Evolutionary conservation across 176 grass and related monocot species (phyloP).

Genomic region (Zoysia japonica): DNA sequence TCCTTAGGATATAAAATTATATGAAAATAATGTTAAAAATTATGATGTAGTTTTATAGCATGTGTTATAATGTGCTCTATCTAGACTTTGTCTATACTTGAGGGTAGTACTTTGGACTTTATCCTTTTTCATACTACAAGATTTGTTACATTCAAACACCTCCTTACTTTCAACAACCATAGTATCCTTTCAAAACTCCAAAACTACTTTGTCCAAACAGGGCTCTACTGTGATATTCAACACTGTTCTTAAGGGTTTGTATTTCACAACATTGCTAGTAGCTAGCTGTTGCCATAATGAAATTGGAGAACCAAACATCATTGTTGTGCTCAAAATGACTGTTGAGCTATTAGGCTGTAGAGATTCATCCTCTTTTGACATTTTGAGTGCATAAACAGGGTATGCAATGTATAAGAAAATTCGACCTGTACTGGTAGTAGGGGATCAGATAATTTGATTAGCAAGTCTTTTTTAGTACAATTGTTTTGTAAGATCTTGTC

Average conservation of each 20-base stretch:
- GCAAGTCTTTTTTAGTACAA: not conserved
- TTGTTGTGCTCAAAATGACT: slow-evolving; percentile 10
- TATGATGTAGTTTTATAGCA: too few relatives aligned
- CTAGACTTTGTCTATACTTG: too few relatives aligned
- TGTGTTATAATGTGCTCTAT: too few relatives aligned
- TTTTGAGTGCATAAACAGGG: not conserved
- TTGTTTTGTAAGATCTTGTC: slow-evolving; percentile 4
- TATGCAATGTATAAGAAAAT: slow-evolving; percentile 2
- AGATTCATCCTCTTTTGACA: not conserved
- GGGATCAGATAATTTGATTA: slow-evolving; percentile 1
- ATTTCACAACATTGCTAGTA: not conserved
- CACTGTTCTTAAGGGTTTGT: not conserved
- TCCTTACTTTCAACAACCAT: too few relatives aligned
- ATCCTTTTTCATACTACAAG: too few relatives aligned
- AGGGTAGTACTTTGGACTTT: too few relatives aligned
- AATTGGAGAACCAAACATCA: not conserved
- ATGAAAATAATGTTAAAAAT: too few relatives aligned
- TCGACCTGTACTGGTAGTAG: not conserved
- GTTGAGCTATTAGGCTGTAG: slow-evolving; percentile 24
- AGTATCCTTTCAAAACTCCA: too few relatives aligned
- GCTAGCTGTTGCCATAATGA: slow-evolving; percentile 11
- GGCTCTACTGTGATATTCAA: slow-evolving; percentile 17
- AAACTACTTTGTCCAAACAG: too few relatives aligned
- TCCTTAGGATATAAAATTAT: too few relatives aligned
- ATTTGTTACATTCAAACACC: too few relatives aligned